phyloP scores from a whole-genome alignment of 192 early-diverging fungal species.

The Backusella tarrabulga region DNA sequence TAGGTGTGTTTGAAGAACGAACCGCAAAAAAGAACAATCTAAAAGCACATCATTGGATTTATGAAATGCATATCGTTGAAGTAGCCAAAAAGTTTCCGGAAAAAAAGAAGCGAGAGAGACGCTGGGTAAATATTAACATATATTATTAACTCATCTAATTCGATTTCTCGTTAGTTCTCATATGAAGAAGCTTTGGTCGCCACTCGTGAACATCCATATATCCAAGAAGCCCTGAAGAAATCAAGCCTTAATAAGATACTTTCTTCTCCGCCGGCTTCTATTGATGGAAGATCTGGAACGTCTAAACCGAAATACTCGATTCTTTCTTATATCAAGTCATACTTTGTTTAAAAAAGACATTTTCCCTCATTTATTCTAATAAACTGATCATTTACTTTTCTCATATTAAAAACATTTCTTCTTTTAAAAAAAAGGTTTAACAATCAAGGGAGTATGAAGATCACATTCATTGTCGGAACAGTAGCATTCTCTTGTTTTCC shows the following conservation, averaged over 20 bases:
- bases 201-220: constrained; percentile 15
- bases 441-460: too few relatives aligned
- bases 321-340: not conserved
- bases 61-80: constrained; percentile 53
- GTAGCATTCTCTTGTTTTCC: not conserved
- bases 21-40: constrained; percentile 29
- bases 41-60: constrained; percentile 43
- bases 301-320: not conserved
- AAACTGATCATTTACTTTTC: not conserved
- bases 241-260: not conserved
- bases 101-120: constrained; percentile 36
- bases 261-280: not conserved
- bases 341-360: not conserved
- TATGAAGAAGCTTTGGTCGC: constrained; percentile 22
- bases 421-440: not conserved
- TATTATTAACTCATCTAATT: not conserved
- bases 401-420: not conserved
- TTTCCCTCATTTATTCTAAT: not conserved
- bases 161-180: constrained; percentile 12
- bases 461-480: too few relatives aligned
- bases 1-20: constrained; percentile 48
- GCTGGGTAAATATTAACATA: constrained; percentile 16
- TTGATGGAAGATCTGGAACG: not conserved
- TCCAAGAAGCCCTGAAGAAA: constrained; percentile 18
- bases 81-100: constrained; percentile 54